Conservation (phyloP, 2,329 filamentous ascomycete species). For the Lecanicillium sp. region DNA sequence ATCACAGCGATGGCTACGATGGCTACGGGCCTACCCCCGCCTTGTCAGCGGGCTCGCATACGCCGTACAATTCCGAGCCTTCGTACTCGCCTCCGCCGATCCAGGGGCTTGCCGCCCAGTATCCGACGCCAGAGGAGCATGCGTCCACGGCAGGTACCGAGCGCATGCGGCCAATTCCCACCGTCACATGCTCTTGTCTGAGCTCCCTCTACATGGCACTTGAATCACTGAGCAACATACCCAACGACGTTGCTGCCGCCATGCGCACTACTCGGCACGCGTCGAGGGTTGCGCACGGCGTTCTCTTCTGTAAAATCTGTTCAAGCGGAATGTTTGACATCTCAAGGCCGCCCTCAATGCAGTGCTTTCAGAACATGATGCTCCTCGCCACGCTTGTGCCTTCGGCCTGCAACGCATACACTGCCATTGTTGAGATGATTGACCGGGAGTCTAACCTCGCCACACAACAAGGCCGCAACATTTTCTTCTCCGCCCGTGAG, state of each 20-base stretch:
- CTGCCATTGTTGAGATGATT: conserved; percentile 46
- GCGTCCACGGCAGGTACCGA: not conserved
- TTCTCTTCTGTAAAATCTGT: conserved; percentile 47
- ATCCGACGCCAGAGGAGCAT: not conserved
- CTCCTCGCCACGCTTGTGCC: conserved; percentile 52
- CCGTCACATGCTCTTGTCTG: conserved; percentile 40
- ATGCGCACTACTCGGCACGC: conserved; percentile 44
- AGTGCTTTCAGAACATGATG: conserved; percentile 53
- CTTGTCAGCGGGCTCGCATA: conserved; percentile 10
- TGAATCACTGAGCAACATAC: conserved; percentile 42
- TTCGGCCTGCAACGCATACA: conserved; percentile 52
- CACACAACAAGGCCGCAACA: conserved; percentile 32
- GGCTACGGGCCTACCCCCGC: not conserved
- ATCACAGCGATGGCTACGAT: not conserved
- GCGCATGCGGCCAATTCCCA: conserved; percentile 23
- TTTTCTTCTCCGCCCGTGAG: conserved; percentile 40
- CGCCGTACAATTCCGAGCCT: not conserved
- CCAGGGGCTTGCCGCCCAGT: not conserved
- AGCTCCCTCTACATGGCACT: conserved; percentile 45
- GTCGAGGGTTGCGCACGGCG: conserved; percentile 42
- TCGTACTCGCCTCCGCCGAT: conserved; percentile 7
- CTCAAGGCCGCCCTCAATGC: conserved; percentile 34
- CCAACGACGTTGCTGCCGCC: conserved; percentile 38
- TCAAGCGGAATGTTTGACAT: conserved; percentile 31
- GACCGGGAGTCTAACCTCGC: conserved; percentile 45